Base-by-base conservation (phyloP, 495 filamentous ascomycete species). In the Talaromyces thailandensis region DNA sequence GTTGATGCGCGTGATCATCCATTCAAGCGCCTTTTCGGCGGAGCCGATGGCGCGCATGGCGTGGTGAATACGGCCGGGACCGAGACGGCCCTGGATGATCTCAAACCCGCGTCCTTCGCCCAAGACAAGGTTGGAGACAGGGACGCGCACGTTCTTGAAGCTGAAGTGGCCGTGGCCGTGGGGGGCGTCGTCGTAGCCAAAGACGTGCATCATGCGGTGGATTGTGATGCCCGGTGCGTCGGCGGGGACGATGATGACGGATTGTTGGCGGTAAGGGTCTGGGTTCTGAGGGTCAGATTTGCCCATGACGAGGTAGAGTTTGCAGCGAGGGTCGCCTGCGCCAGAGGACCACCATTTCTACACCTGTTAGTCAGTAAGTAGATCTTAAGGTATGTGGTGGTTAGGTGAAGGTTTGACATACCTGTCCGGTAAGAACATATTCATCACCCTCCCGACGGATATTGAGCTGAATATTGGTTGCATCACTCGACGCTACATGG, bases 311-410 rank as follows among this genome's bases (percentile, higher is more conserved):
- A 96, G 84, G 75, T 96, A 96, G 65, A 96, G 73, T 71, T 87
- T 85, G 79, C 92, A 96, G 66, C 92, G 83, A 60, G 91, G 91
- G 71, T 96, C 92, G 51, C 92, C 92, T 24, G 92, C 92, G 60
- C 92, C 92, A 62, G 88, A 92, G 64, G 87, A 92, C 92, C 92
- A 96, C 92, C 92, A 96, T 90, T 96, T 96, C 87, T 90, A 65
- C 21, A 2, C 14, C 0, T 12, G 23, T 23, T 43, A 29, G 50
- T 50, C 31, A 24, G 37, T 37, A 31, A 16, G 11, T 37, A 37
- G 28, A 29, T 40, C 35, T 40, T 14, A 16, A 40, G 35, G 14
- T 18, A 14, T 37, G n/a, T 25, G 3, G 28, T 58, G 5, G 62
- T 40, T 25, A 18, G 8, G 18, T n/a, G n/a, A 21, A 12, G 18